phyloP scores from a whole-genome alignment of 129 eudicot genomes.

The Heracleum sosnowskyi region DNA sequence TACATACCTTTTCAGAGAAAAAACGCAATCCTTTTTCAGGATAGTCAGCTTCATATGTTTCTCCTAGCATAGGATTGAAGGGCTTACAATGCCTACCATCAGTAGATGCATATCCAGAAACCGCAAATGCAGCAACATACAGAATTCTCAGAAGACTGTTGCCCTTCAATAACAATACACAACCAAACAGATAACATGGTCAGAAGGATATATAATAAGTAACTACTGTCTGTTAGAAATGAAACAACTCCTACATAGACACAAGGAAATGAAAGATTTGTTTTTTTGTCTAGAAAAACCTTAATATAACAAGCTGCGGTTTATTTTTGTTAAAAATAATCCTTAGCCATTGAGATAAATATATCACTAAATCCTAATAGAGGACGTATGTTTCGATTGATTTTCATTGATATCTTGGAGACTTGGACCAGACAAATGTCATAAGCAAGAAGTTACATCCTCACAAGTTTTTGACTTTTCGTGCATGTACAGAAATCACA shows the following conservation, averaged over 20 bases:
- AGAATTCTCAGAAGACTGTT: slow-evolving; percentile 63
- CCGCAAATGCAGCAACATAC: slow-evolving; percentile 92
- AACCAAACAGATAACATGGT: background rate
- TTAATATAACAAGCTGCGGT: background rate
- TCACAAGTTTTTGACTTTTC: background rate
- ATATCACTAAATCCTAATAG: background rate
- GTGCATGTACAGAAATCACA: no score
- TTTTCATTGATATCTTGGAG: background rate
- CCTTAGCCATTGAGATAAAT: background rate
- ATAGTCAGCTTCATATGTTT: slow-evolving; percentile 92
- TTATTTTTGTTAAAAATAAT: background rate
- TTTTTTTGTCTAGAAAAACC: background rate
- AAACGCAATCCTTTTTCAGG: slow-evolving; percentile 88
- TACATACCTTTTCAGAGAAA: slow-evolving; percentile 80
- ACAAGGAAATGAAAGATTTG: background rate
- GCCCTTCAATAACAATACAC: slow-evolving; percentile 43
- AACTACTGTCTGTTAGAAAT: background rate
- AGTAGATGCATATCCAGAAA: slow-evolving; percentile 86
- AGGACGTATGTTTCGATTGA: background rate
- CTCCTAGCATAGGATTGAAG: slow-evolving; percentile 90
- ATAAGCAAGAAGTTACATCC: background rate
- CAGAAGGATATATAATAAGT: slow-evolving; percentile 1
- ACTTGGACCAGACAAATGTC: background rate
- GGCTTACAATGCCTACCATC: slow-evolving; percentile 87
- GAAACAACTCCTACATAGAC: background rate